These are phyloP conservation scores for Myrica gale DNA, from an alignment of 306 rosid species.

Conservation along the genomic window DNA sequence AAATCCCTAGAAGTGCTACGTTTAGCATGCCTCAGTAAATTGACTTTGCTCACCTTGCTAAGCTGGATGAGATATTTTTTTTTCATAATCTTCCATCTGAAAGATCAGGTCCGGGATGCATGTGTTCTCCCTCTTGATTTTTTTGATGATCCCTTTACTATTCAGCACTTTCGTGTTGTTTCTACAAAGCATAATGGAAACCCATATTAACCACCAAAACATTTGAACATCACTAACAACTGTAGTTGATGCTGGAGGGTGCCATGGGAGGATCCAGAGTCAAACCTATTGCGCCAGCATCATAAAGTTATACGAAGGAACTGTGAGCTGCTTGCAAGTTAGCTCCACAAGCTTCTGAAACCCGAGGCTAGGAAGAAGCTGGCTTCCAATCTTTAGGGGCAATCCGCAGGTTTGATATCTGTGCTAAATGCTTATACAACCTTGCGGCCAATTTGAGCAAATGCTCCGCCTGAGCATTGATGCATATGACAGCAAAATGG, in stretches of 20 bases:
- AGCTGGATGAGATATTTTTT: slow-evolving; percentile 44
- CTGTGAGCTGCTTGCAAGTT: slow-evolving; percentile 43
- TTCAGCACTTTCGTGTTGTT: slow-evolving; percentile 32
- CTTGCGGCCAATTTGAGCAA: slow-evolving; percentile 35
- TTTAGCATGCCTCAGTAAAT: slow-evolving; percentile 40
- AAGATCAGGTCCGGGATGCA: slow-evolving; percentile 41
- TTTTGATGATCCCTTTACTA: slow-evolving; percentile 31
- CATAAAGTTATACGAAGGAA: slow-evolving; percentile 36
- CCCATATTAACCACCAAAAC: background rate
- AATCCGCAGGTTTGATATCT: slow-evolving; percentile 41
- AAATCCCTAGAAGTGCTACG: slow-evolving; percentile 46
- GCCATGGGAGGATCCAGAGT: background rate
- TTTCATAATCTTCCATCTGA: slow-evolving; percentile 49
- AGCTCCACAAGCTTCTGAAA: slow-evolving; percentile 45
- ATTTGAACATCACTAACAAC: background rate
- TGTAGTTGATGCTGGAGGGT: background rate
- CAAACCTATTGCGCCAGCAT: slow-evolving; percentile 33
- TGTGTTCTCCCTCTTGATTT: slow-evolving; percentile 43
- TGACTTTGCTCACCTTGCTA: slow-evolving; percentile 44
- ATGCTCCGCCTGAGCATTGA: slow-evolving; percentile 36
- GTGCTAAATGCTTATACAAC: slow-evolving; percentile 44
- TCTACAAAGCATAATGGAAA: slow-evolving; percentile 23
- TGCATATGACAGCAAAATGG: slow-evolving; percentile 19
- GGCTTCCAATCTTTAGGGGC: slow-evolving; percentile 43
- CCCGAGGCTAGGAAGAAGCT: slow-evolving; percentile 34